phyloP scores from a whole-genome alignment of 2,329 filamentous ascomycete species.

The Verticillium nonalfalfae region DNA sequence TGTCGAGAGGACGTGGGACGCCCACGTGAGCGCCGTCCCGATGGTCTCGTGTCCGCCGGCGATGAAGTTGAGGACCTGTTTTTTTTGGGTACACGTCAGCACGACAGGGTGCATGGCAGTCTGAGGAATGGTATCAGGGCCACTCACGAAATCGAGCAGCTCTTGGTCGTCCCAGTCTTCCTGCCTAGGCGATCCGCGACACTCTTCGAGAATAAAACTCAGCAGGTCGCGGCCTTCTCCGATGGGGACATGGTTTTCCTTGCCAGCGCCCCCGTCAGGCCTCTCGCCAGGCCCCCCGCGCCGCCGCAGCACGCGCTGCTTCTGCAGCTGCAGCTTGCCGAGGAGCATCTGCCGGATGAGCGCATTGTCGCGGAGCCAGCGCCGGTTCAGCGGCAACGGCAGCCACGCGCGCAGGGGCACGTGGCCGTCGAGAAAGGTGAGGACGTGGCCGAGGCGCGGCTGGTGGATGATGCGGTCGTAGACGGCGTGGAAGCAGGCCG shows the following conservation, averaged over 20 bases:
- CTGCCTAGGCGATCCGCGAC: constrained; percentile 4
- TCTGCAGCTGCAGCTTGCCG: constrained; percentile 20
- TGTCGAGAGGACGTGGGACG: constrained; percentile 6
- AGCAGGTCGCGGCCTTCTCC: constrained; percentile 14
- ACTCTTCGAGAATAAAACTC: constrained; percentile 20
- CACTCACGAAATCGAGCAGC: constrained; percentile 17
- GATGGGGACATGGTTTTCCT: too few species aligned
- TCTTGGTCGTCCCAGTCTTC: constrained; percentile 15
- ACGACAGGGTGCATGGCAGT: background rate
- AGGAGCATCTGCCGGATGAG: constrained; percentile 26
- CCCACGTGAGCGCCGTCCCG: constrained; percentile 10
- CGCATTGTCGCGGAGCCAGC: constrained; percentile 24
- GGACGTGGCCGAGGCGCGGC: constrained; percentile 16
- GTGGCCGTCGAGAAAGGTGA: constrained; percentile 23
- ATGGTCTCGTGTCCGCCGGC: constrained; percentile 13
- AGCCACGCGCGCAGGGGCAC: constrained; percentile 25
- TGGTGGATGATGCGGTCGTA: constrained; percentile 25
- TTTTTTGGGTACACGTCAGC: constrained; percentile 11
- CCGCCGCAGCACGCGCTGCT: constrained; percentile 15
- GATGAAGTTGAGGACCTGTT: constrained; percentile 17
- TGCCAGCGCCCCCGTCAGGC: too few species aligned
- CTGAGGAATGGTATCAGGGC: too few species aligned
- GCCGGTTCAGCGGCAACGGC: constrained; percentile 29
- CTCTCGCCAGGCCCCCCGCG: too few species aligned
- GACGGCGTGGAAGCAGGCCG: constrained; percentile 19